Percentiles rank a stretch among this genome's conserved stretches.
phyloP scores from a whole-genome alignment of 305 asterid genomes.

The Fraxinus sp. region DNA sequence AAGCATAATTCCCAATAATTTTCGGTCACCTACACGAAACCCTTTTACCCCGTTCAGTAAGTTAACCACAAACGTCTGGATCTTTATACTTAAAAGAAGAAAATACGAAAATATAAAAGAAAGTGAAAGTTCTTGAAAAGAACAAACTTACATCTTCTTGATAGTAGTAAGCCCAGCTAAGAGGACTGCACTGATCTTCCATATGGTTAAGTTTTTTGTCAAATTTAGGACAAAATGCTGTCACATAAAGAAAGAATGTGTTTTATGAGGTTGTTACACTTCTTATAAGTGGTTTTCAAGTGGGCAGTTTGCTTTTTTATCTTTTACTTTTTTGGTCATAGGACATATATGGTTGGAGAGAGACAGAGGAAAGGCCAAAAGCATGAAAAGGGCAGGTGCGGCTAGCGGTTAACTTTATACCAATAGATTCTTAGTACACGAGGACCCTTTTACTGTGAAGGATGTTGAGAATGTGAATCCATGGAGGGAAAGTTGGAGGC shows the following conservation, averaged over 20 bases:
- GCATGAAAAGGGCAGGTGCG: constrained; percentile 52
- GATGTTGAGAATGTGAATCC: constrained; percentile 42
- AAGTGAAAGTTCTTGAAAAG: background rate
- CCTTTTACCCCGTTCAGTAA: background rate
- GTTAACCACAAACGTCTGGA: background rate
- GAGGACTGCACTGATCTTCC: constrained; percentile 94
- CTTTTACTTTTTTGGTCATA: constrained; percentile 47
- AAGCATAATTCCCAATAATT: background rate
- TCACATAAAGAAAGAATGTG: constrained; percentile 41
- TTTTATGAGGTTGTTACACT: constrained; percentile 41
- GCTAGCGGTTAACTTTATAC: constrained; percentile 52
- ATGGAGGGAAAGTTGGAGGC: constrained; percentile 25
- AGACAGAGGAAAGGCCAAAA: constrained; percentile 62
- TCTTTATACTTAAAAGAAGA: background rate
- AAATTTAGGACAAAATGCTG: constrained; percentile 27
- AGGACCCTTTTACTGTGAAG: constrained; percentile 33
- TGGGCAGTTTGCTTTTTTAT: constrained; percentile 33
- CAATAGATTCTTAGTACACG: constrained; percentile 57
- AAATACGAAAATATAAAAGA: background rate
- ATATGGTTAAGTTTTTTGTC: constrained; percentile 23
- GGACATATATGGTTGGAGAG: constrained; percentile 60
- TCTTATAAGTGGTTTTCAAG: constrained; percentile 45
- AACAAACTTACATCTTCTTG: constrained; percentile 65
- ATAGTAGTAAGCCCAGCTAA: constrained; percentile 71
- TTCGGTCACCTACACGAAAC: background rate